Base-by-base conservation (phyloP, 78 protist species). In the Dictyostelium intermedium region DNA sequence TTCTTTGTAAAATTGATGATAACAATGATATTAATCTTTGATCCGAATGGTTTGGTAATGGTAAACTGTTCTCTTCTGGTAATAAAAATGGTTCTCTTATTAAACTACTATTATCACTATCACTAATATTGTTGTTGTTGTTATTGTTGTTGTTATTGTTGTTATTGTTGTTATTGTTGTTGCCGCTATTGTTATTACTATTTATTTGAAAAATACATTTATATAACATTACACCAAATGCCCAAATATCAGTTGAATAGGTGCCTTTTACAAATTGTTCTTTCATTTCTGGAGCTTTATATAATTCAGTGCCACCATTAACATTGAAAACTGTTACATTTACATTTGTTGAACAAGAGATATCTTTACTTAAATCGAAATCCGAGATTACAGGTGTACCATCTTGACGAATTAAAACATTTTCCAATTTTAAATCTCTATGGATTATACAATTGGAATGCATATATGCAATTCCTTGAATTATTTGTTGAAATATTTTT, bases 361-460 rank as follows among this genome's bases (percentile, higher is more conserved):
- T 27, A 34, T 87, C 92, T 35, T 87, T 87, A 10, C 47, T 27
- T 6, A 87, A 34, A 78, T 87, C 92, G 32, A 87, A 87, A 30
- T 87, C 92, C 1, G 81, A 78, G 23, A 87, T 87, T 13, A 87
- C 85, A 8, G 92, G 92, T 34, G 82, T 87, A 43, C 35, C 70
- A 61, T 78, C 85, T 63, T n/a, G 32, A 16, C 72, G 16, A 14
- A 93, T 41, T 25, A 93, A 89, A 6, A 93, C 53, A 78, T 93
- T 93, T 30, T 91, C 91, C 4, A 85, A 70, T 69, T 98, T 97
- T 27, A 97, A 39, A 50, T 97, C 98, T 6, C 99, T 70, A 69
- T 98, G 99, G 37, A 92, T 82, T 23, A 98, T 92, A 56, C 98
- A 97, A 43, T 63, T 39, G 3, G 79, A 82, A 94, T 98, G 99